Conservation (phyloP, 192 early-diverging fungal genomes). For the Allomyces arbusculus region DNA sequence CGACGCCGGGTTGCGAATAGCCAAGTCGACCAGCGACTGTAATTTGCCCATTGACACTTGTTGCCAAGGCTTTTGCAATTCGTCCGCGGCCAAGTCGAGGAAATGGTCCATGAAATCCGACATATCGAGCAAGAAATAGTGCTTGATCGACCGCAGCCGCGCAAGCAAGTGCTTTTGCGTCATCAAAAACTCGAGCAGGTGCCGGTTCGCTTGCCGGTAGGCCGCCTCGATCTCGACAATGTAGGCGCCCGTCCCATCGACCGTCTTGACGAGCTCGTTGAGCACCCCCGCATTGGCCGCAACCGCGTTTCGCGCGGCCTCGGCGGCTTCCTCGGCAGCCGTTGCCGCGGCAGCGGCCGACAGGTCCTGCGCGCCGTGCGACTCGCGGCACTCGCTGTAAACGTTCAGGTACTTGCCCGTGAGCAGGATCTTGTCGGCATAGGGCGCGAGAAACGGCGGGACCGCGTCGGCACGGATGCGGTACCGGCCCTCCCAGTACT, state of each 20-base stretch:
- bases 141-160: conserved; percentile 71
- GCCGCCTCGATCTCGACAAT: conserved; percentile 61
- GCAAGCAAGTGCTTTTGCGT: conserved; percentile 55
- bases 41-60: conserved; percentile 51
- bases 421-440: conserved; percentile 57
- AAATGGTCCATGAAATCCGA: conserved; percentile 89
- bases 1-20: conserved; percentile 67
- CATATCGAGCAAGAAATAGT: conserved; percentile 78
- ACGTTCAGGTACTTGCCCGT: conserved; percentile 94
- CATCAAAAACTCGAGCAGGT: conserved; percentile 56
- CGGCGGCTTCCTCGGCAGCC: not conserved
- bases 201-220: conserved; percentile 71
- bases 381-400: conserved; percentile 58
- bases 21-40: conserved; percentile 69
- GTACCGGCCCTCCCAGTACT: conserved; percentile 68
- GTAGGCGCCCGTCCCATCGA: conserved; percentile 9
- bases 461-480: conserved; percentile 37
- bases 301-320: not conserved
- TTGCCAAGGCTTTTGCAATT: conserved; percentile 48
- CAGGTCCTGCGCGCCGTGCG: not conserved
- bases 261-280: not conserved
- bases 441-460: conserved; percentile 57
- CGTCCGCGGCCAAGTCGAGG: conserved; percentile 61
- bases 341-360: not conserved
- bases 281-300: not conserved